A percentile compares a stretch with the other conserved stretches of the same genome.
These are phyloP conservation scores for Sclerotinia nivalis DNA, from an alignment of 2,329 filamentous ascomycete genomes.

Conservation along the genomic window DNA sequence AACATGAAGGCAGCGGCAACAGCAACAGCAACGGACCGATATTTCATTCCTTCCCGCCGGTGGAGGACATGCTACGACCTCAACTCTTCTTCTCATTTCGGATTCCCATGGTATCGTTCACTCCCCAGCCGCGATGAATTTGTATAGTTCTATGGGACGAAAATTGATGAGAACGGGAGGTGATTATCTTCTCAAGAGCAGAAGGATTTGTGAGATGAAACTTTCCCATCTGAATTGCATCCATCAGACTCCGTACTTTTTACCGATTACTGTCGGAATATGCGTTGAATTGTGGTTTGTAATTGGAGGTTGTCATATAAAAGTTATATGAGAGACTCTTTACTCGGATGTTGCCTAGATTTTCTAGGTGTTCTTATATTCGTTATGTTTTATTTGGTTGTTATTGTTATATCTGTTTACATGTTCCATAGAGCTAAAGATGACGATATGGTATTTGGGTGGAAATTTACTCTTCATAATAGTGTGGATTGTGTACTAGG, in stretches of 20 bases:
- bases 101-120: not conserved
- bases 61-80: not conserved
- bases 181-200: not conserved
- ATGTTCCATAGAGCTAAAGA: not conserved
- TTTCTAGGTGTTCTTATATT: too few relatives aligned
- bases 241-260: too few relatives aligned
- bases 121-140: conserved; percentile 4
- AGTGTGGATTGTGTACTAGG: not conserved
- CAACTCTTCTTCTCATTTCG: not conserved
- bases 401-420: not conserved
- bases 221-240: not conserved
- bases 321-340: not conserved
- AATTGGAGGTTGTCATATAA: not conserved
- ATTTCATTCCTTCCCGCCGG: not conserved
- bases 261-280: not conserved
- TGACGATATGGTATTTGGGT: not conserved
- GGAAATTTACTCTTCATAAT: not conserved
- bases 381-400: too few relatives aligned
- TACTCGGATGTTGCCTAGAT: not conserved
- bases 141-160: not conserved
- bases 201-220: not conserved
- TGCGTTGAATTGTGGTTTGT: not conserved
- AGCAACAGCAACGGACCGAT: not conserved
- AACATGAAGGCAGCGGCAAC: not conserved
- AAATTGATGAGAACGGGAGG: not conserved